These are phyloP conservation scores for Kwoniella newhampshirensis DNA, from an alignment of 768 basidiomycete species.

Conservation along the genomic window DNA sequence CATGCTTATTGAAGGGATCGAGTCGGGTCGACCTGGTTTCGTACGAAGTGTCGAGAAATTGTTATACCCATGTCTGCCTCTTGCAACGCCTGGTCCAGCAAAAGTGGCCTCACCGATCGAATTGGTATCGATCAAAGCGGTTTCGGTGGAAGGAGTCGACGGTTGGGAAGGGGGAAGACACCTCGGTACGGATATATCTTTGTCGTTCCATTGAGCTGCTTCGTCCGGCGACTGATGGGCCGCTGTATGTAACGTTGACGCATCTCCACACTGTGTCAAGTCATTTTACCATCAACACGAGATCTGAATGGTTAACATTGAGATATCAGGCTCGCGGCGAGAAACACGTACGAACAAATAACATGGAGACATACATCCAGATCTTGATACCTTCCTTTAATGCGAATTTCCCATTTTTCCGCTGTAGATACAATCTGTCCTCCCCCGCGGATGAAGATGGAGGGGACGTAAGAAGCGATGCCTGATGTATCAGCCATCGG, in stretches of 20 bases:
- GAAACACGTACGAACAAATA: conserved; percentile 57
- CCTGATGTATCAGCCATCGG: conserved; percentile 66
- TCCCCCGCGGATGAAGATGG: not conserved
- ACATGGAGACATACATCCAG: conserved; percentile 73
- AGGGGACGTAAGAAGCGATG: not conserved
- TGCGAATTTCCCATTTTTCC: conserved; percentile 20
- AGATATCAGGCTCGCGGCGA: not conserved
- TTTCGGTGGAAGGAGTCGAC: no score
- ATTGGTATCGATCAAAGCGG: no score
- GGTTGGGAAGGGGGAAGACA: not conserved
- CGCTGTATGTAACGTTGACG: conserved; percentile 77
- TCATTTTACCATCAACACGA: conserved; percentile 15
- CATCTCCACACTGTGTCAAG: conserved; percentile 71
- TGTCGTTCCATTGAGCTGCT: conserved; percentile 63
- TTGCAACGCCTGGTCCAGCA: not conserved
- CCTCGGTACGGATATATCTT: not conserved
- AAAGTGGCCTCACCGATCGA: no score
- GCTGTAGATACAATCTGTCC: conserved; percentile 19
- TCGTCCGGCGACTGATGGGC: conserved; percentile 70
- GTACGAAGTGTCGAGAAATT: conserved; percentile 77
- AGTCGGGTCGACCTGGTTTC: conserved; percentile 90
- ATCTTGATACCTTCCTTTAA: conserved; percentile 60
- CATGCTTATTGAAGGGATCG: conserved; percentile 77
- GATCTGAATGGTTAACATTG: not conserved
- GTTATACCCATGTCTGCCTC: conserved; percentile 79